Evolutionary conservation across 805 yeast species (phyloP), one percentile per base, ranked within the genome.

Genomic region (Candida cerambycidarum): DNA sequence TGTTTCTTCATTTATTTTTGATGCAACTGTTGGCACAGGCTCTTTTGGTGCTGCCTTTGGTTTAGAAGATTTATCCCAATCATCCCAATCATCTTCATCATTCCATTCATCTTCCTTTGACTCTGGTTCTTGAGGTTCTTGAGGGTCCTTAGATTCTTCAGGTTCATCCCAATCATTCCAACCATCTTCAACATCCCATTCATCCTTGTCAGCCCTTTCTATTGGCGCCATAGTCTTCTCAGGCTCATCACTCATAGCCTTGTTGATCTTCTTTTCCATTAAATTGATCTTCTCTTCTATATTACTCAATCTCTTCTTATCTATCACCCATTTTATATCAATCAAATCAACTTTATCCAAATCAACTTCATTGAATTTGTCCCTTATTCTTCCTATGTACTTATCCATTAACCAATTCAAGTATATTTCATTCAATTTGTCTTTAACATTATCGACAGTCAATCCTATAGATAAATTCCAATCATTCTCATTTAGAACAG

Each of bases 401-500:
- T 58, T 60, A 33, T 65, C 67, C 11, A 58, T 45, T 2, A 60
- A 42, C 67, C 69, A 67, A 36, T 67, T 57, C 27, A 47, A 32
- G 43, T 67, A 56, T 25, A 68, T 51, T 14, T 47, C 50, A 27
- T 59, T 51, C 38, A 69, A 51, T 16, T 59, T 54, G 5, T 56
- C 60, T 13, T 56, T 49, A 18, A 62, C 44, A 10, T 52, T 50
- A 16, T 41, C 49, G 6, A 43, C 44, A 9, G 57, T 46, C 11
- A 47, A 32, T n/a, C 38, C 32, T 14, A 61, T 48, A 1, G 62
- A 55, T 23, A 63, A 43, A 18, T 51, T 47, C 69, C 69, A 63
- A 19, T 55, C 50, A 0, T 55, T 45, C 9, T 47, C 32, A 9
- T 57, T 48, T 7, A 39, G 28, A 4, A 35, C 28, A 12, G 30